Evolutionary conservation across 164 flowering plant genomes (phyloP).

Genomic region (Protea cynaroides): DNA sequence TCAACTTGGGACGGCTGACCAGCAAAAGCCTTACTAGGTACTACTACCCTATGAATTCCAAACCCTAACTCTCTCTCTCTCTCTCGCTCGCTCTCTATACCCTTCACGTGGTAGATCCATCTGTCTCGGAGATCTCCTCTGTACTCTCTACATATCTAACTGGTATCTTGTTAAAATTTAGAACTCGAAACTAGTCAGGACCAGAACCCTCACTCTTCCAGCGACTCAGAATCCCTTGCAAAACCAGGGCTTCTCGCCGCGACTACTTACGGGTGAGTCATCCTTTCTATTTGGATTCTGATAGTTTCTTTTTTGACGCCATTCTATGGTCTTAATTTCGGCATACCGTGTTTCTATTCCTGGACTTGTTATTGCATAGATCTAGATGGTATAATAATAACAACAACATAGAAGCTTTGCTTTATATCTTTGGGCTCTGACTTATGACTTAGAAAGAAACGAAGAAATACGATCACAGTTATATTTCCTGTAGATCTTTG

Average conservation of each 20-base stretch:
- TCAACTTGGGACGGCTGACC: too few relatives aligned
- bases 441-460: too few relatives aligned
- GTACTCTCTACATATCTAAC: neutral
- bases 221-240: neutral
- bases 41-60: too few relatives aligned
- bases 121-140: neutral
- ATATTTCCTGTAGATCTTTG: too few relatives aligned
- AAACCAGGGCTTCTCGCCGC: slow-evolving; percentile 1
- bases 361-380: too few relatives aligned
- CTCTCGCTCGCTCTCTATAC: too few relatives aligned
- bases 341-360: too few relatives aligned
- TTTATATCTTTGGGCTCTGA: neutral
- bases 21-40: too few relatives aligned
- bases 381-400: too few relatives aligned
- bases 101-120: too few relatives aligned
- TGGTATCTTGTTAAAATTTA: neutral
- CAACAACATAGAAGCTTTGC: neutral
- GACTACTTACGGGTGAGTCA: neutral
- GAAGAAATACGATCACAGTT: too few relatives aligned
- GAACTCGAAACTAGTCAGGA: neutral
- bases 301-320: neutral
- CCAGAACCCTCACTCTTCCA: neutral
- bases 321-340: neutral
- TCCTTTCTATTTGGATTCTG: neutral
- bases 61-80: too few relatives aligned